Evolutionary conservation across 495 filamentous ascomycete species (phyloP).

Genomic region (Penicillium waksmanii): DNA sequence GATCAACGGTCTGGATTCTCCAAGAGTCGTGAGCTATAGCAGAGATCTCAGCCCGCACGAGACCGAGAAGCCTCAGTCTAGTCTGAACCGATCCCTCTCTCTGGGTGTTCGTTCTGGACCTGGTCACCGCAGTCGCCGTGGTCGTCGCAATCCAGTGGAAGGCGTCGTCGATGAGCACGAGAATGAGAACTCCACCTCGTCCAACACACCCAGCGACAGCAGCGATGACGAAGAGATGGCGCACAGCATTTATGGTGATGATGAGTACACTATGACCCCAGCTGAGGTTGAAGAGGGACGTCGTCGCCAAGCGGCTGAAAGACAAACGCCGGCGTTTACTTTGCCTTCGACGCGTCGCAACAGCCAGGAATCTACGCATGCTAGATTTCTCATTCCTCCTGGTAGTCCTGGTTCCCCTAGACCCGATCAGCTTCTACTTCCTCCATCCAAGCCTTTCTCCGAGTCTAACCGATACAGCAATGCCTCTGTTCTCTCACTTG

Average conservation of each 20-base stretch:
- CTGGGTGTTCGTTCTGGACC: constrained; percentile 51
- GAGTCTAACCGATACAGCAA: constrained; percentile 44
- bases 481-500: constrained; percentile 54
- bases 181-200: background rate
- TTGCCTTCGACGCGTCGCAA: constrained; percentile 20
- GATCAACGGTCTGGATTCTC: constrained; percentile 49
- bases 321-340: constrained; percentile 6
- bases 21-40: constrained; percentile 51
- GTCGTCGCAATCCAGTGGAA: constrained; percentile 33
- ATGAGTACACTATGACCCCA: constrained; percentile 49
- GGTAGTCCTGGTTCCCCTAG: constrained; percentile 35
- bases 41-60: constrained; percentile 39
- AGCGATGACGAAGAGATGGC: constrained; percentile 47
- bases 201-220: constrained; percentile 27
- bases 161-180: constrained; percentile 21
- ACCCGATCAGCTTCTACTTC: constrained; percentile 40
- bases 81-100: constrained; percentile 45
- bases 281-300: constrained; percentile 45
- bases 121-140: constrained; percentile 43
- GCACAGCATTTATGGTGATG: constrained; percentile 44
- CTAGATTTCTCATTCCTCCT: constrained; percentile 25
- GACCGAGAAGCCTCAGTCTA: constrained; percentile 41
- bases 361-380: constrained; percentile 37
- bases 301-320: constrained; percentile 31
- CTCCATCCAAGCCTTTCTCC: constrained; percentile 29